Conservation (phyloP, 2,329 filamentous ascomycete species). For the Penicillium aurantiogriseum region DNA sequence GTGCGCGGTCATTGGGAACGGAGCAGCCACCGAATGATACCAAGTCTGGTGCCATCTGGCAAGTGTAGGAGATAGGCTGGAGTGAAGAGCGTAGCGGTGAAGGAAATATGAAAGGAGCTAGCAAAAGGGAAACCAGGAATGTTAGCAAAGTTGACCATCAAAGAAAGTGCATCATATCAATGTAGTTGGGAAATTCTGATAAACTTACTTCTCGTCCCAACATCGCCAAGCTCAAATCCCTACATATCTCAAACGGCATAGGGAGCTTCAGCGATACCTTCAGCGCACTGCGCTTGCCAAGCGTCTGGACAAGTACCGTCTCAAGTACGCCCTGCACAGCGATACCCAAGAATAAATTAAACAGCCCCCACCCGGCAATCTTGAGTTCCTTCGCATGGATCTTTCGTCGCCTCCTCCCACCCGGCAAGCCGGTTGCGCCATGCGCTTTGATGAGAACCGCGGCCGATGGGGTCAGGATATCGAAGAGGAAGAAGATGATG, state of each 20-base stretch:
- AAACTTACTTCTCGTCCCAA: conserved; percentile 57
- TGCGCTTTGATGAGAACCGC: conserved; percentile 68
- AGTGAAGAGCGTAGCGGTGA: conserved; percentile 71
- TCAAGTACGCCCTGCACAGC: conserved; percentile 58
- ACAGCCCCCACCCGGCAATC: conserved; percentile 53
- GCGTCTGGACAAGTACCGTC: conserved; percentile 51
- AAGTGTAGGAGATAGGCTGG: conserved; percentile 47
- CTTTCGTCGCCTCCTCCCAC: conserved; percentile 36
- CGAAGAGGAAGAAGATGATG: conserved; percentile 69
- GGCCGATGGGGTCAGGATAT: conserved; percentile 67
- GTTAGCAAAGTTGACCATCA: conserved; percentile 7
- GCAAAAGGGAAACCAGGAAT: neutral
- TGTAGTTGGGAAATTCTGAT: neutral
- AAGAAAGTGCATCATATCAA: neutral
- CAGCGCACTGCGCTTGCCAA: conserved; percentile 56
- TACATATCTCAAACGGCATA: conserved; percentile 60
- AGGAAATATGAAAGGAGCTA: conserved; percentile 59
- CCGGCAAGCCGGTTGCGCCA: conserved; percentile 53
- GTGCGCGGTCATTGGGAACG: conserved; percentile 57
- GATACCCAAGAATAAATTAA: conserved; percentile 57
- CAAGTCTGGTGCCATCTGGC: conserved; percentile 55
- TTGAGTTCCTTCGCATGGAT: conserved; percentile 47
- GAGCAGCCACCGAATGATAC: conserved; percentile 56
- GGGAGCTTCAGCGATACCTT: conserved; percentile 60
- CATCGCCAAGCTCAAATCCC: conserved; percentile 54